These are phyloP conservation scores for Talaromyces sp. DNA, from an alignment of 2,329 filamentous ascomycete species.

Conservation along the genomic window DNA sequence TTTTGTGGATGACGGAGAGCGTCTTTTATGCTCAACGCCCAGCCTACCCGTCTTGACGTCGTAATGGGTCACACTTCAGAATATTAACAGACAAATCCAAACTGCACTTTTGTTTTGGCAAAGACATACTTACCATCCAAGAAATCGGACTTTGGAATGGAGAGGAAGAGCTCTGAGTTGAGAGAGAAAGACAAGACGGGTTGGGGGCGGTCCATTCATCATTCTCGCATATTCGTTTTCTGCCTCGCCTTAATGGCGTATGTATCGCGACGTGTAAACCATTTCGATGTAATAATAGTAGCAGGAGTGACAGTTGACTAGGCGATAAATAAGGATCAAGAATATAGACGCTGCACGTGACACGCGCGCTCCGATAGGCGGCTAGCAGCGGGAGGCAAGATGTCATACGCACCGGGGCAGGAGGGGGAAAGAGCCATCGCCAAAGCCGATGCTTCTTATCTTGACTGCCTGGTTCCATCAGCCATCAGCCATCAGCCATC, in stretches of 20 bases:
- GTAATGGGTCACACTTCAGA: slow-evolving; percentile 55
- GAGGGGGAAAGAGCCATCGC: neutral
- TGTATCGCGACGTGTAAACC: neutral
- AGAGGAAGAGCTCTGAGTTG: slow-evolving; percentile 48
- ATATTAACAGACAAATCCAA: slow-evolving; percentile 13
- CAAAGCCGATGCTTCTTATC: neutral
- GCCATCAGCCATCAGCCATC: too few relatives aligned
- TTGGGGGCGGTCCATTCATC: slow-evolving; percentile 56
- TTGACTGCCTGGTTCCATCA: neutral
- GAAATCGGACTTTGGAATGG: slow-evolving; percentile 79
- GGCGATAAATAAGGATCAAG: neutral
- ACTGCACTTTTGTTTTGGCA: neutral
- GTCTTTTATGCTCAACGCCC: slow-evolving; percentile 63
- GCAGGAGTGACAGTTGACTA: too few relatives aligned
- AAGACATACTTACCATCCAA: slow-evolving; percentile 69
- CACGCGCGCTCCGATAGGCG: slow-evolving; percentile 21
- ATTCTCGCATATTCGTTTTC: neutral
- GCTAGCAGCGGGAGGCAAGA: slow-evolving; percentile 10
- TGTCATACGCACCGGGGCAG: slow-evolving; percentile 9
- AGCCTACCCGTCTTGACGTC: slow-evolving; percentile 55
- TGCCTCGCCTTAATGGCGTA: neutral
- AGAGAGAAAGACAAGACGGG: slow-evolving; percentile 60
- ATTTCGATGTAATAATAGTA: neutral
- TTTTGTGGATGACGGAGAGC: slow-evolving; percentile 11
- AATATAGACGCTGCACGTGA: slow-evolving; percentile 24